phyloP scores from a whole-genome alignment of 371 early-diverging fungal genomes.

The Mortierella sp. region DNA sequence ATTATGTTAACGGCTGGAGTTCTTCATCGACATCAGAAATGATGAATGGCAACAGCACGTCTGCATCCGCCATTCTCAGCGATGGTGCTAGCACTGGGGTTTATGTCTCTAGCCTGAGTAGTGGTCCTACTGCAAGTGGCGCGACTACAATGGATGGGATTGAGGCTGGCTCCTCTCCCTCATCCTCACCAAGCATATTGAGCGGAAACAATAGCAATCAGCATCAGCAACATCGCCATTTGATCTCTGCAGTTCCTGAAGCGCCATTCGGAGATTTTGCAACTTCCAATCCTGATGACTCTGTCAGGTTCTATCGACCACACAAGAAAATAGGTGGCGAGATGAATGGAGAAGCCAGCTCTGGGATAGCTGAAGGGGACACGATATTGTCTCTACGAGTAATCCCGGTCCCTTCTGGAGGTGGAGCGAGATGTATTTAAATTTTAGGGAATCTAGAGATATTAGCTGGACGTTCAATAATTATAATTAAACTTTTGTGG shows the following conservation, averaged over 20 bases:
- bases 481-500: no score
- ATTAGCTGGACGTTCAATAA: no score
- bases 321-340: neutral
- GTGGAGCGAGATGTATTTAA: conserved; percentile 3
- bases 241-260: conserved; percentile 33
- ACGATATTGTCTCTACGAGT: neutral
- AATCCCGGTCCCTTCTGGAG: neutral
- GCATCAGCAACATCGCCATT: conserved; percentile 9
- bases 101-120: neutral
- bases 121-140: neutral
- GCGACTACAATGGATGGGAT: conserved; percentile 28
- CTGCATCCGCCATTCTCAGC: neutral
- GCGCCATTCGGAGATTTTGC: conserved; percentile 19
- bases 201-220: neutral
- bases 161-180: conserved; percentile 17
- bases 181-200: neutral
- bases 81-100: neutral
- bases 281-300: conserved; percentile 6
- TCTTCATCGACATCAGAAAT: conserved; percentile 23
- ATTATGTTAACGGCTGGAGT: conserved; percentile 25
- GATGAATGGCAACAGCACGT: conserved; percentile 1
- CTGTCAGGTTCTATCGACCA: conserved; percentile 6
- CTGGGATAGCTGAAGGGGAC: neutral
- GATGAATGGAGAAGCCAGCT: neutral
- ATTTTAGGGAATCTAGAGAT: neutral